Base-by-base conservation (phyloP, 2,329 filamentous ascomycete genomes). In the Aspergillus intermedius region DNA sequence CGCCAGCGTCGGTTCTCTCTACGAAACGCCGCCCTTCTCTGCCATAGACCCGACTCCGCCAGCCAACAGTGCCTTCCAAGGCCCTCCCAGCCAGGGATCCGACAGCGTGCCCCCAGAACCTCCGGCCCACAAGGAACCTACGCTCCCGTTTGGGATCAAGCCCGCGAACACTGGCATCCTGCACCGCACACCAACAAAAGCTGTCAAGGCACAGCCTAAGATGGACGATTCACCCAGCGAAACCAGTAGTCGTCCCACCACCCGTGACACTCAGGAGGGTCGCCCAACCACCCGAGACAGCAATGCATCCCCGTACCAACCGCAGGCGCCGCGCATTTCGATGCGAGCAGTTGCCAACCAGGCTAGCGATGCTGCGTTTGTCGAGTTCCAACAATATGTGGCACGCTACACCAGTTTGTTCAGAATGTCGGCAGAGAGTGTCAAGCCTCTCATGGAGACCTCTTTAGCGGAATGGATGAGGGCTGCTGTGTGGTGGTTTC, bases 401-500 rank as follows among this genome's bases (percentile, higher is more conserved):
- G 80, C 78, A 17, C 87, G 91, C 62, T 79, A 93, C 58, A 84
- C 81, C 52, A 83, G 86, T 54, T 76, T 93, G 2, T 94, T 95
- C 62, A 77, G 82, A 34, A 69, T 91, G 40, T 87, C 91, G 49
- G 84, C 89, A 0, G 88, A 95, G 65, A 79, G 83, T 28, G 75
- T 84, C 25, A 83, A 81, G 53, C 82, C 87, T 0, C 64, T 90
- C 4, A 76, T 80, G 48, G 76, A 78, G 25, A 84, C 81, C 45
- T 74, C 81, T 0, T 76, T 85, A 0, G 75, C 78, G 42, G 81
- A 89, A 51, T 85, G 91, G 73, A 76, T 86, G 8, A 79, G 87
- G 49, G 84, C 83, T 21, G 84, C 82, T 3, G 74, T 88, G 0
- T 96, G 91, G 91, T 96, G 91, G 91, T 94, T 95, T 61, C 64